Evolutionary conservation across 2,329 filamentous ascomycete species (phyloP).

Genomic region (Pochonia chlamydosporia): DNA sequence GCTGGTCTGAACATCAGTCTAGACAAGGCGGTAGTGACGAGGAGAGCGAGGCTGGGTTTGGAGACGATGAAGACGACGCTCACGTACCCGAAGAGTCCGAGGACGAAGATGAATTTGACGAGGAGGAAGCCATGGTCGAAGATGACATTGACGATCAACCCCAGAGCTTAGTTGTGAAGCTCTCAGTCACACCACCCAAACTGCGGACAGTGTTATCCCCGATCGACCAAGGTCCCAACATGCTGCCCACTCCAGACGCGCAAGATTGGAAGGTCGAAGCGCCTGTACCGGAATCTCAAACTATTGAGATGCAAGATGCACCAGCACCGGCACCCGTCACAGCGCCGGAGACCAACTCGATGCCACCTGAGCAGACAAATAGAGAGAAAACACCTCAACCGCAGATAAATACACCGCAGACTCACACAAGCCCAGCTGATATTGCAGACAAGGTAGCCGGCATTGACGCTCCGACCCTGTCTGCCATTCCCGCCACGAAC

Average conservation of each 20-base stretch:
- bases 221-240: constrained; percentile 15
- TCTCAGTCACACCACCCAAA: constrained; percentile 46
- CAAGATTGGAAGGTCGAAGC: constrained; percentile 13
- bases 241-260: constrained; percentile 16
- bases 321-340: constrained; percentile 3
- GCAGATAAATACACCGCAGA: background rate
- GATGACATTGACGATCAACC: constrained; percentile 43
- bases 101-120: constrained; percentile 54
- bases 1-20: constrained; percentile 34
- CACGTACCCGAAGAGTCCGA: constrained; percentile 58
- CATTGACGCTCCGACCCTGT: constrained; percentile 18
- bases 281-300: constrained; percentile 9
- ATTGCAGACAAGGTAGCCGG: constrained; percentile 10
- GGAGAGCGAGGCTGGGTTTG: constrained; percentile 68
- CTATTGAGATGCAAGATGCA: constrained; percentile 22
- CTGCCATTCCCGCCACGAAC: constrained; percentile 33
- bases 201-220: constrained; percentile 25
- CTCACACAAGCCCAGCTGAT: constrained; percentile 5
- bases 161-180: constrained; percentile 68
- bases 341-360: too few relatives aligned
- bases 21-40: constrained; percentile 49
- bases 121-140: constrained; percentile 49
- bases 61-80: constrained; percentile 67
- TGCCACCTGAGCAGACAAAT: constrained; percentile 3
- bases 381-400: constrained; percentile 9